Evolutionary conservation across 2,329 filamentous ascomycete genomes (phyloP).

Genomic region (Zymoseptoria pseudotritici): DNA sequence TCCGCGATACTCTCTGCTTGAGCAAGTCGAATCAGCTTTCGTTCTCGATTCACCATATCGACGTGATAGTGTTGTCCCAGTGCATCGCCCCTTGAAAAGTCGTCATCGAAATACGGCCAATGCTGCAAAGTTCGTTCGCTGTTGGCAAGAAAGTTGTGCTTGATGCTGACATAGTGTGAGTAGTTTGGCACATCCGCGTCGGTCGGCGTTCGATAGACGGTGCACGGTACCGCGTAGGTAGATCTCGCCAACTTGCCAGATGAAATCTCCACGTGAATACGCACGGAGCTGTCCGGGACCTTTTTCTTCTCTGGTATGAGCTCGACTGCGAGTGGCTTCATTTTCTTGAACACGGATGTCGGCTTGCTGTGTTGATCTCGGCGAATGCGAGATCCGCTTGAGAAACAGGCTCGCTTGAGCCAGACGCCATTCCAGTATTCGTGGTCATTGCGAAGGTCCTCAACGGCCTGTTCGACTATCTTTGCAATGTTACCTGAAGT

Average conservation of each 20-base stretch:
- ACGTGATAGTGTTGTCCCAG: constrained; percentile 25
- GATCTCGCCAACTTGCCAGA: neutral
- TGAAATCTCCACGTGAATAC: constrained; percentile 4
- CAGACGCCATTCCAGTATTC: constrained; percentile 20
- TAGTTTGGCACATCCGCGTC: constrained; percentile 31
- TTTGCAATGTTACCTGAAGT: constrained; percentile 15
- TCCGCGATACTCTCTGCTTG: constrained; percentile 31
- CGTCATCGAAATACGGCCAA: constrained; percentile 34
- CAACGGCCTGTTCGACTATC: constrained; percentile 18
- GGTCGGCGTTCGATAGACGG: constrained; percentile 1
- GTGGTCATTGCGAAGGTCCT: constrained; percentile 23
- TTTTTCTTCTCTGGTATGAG: neutral
- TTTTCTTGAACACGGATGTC: constrained; percentile 10
- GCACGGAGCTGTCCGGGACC: neutral
- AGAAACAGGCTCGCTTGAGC: constrained; percentile 17
- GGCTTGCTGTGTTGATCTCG: neutral
- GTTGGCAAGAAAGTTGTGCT: constrained; percentile 34
- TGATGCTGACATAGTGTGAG: constrained; percentile 36
- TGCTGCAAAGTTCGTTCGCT: constrained; percentile 36
- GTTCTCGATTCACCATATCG: constrained; percentile 23
- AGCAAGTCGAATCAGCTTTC: constrained; percentile 29
- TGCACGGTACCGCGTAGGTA: constrained; percentile 7
- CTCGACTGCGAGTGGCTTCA: constrained; percentile 9
- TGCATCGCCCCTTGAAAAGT: constrained; percentile 24
- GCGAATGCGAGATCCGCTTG: neutral